phyloP scores from a whole-genome alignment of 495 filamentous ascomycete species.

The Daldinia caldariorum region DNA sequence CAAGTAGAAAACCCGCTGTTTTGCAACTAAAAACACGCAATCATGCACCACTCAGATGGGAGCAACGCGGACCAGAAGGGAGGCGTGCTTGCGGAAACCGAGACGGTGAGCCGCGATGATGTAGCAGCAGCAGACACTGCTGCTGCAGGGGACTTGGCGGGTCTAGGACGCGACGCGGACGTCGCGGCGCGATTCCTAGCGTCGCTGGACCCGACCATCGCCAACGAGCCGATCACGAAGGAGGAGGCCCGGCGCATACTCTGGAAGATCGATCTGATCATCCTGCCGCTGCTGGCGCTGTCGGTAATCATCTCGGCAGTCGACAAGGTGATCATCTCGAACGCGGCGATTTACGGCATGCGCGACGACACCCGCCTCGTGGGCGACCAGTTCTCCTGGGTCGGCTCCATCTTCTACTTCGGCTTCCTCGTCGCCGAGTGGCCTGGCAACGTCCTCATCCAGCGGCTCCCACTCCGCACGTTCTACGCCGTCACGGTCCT shows the following conservation, averaged over 20 bases:
- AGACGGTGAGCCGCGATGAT: not conserved
- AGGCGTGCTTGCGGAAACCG: not conserved
- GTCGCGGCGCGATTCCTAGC: conserved; percentile 17
- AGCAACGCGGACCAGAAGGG: conserved; percentile 2
- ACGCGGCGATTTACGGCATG: conserved; percentile 19
- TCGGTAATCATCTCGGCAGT: conserved; percentile 51
- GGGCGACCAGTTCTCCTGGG: conserved; percentile 63
- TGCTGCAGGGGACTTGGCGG: not conserved
- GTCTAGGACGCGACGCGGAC: conserved; percentile 13
- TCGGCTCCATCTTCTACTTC: conserved; percentile 41
- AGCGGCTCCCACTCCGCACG: conserved; percentile 12
- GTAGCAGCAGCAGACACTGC: no score
- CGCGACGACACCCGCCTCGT: conserved; percentile 19
- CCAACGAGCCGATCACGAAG: conserved; percentile 9
- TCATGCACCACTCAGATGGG: conserved; percentile 6
- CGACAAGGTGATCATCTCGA: conserved; percentile 45
- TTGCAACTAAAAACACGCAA: not conserved
- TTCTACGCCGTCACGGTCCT: conserved; percentile 50
- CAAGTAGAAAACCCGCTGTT: not conserved
- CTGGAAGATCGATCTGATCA: conserved; percentile 59
- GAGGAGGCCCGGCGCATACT: conserved; percentile 23
- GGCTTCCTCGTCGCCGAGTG: conserved; percentile 56
- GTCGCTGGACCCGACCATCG: conserved; percentile 13
- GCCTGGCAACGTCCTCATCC: conserved; percentile 32
- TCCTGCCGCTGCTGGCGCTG: conserved; percentile 59